A percentile compares a stretch with the other conserved stretches of the same genome.
These are phyloP conservation scores for Verticillium klebahnii DNA, from an alignment of 2,329 filamentous ascomycete species.

Conservation along the genomic window DNA sequence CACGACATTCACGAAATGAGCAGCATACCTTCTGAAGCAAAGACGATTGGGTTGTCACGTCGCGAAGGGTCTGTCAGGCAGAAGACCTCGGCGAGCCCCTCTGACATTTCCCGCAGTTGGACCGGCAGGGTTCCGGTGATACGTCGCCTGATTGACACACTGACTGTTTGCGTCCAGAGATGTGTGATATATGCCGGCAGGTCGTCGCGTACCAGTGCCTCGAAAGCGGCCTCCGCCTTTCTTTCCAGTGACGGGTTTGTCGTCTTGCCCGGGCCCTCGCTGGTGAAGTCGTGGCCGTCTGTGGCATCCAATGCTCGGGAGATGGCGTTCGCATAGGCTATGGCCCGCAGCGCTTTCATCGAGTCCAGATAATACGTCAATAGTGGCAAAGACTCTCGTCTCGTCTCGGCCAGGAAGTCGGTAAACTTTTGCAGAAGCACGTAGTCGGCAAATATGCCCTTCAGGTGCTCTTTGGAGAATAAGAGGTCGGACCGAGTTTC, in stretches of 20 bases:
- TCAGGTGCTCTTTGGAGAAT: constrained; percentile 62
- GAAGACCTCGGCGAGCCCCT: constrained; percentile 72
- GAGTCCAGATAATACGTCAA: constrained; percentile 70
- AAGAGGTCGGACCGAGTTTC: constrained; percentile 62
- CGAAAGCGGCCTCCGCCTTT: constrained; percentile 61
- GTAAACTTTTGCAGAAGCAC: constrained; percentile 61
- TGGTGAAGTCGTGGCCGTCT: constrained; percentile 50
- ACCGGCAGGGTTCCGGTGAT: constrained; percentile 63
- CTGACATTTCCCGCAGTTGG: constrained; percentile 62
- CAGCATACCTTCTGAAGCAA: constrained; percentile 65
- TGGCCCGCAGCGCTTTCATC: constrained; percentile 64
- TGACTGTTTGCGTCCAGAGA: constrained; percentile 65
- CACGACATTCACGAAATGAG: background rate
- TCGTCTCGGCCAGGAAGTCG: constrained; percentile 55
- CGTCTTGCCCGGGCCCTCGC: constrained; percentile 43
- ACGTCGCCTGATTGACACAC: constrained; percentile 60
- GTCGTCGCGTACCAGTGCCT: constrained; percentile 60
- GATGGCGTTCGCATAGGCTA: constrained; percentile 67
- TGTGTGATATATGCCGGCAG: constrained; percentile 69
- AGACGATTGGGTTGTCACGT: constrained; percentile 71
- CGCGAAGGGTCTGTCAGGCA: constrained; percentile 71
- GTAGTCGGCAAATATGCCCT: constrained; percentile 60
- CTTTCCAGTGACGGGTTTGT: constrained; percentile 55
- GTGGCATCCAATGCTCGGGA: constrained; percentile 55
- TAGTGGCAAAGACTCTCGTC: constrained; percentile 59